A percentile compares a stretch with the other conserved stretches of the same genome.
Evolutionary conservation across 805 yeast species (phyloP).

Genomic region (Candida germanica): DNA sequence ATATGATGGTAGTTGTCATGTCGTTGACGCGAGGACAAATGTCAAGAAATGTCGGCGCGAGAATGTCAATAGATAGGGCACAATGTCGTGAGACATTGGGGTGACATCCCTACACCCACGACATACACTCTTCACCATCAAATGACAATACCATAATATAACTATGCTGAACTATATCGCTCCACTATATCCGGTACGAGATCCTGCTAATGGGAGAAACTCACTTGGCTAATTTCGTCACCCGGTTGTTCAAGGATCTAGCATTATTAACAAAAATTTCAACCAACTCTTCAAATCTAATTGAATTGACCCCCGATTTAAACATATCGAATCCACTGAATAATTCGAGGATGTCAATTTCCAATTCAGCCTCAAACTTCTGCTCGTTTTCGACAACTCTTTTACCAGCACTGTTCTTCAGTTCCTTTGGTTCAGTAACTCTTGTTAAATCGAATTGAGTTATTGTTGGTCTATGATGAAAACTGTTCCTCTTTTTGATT

Average conservation of each 20-base stretch:
- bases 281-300: slow-evolving; percentile 43
- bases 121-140: too few relatives aligned
- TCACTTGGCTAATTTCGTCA: slow-evolving; percentile 36
- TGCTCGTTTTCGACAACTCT: slow-evolving; percentile 33
- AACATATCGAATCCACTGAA: slow-evolving; percentile 41
- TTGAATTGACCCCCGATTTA: slow-evolving; percentile 34
- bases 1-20: not conserved
- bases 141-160: too few relatives aligned
- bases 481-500: slow-evolving; percentile 70
- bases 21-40: slow-evolving; percentile 2
- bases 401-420: slow-evolving; percentile 37
- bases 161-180: too few relatives aligned
- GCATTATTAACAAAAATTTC: slow-evolving; percentile 45
- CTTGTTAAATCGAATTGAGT: slow-evolving; percentile 72
- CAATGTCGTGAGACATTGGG: too few relatives aligned
- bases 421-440: slow-evolving; percentile 41
- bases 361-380: slow-evolving; percentile 39
- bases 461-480: slow-evolving; percentile 68
- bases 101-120: too few relatives aligned
- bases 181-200: too few relatives aligned
- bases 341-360: slow-evolving; percentile 37
- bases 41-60: too few relatives aligned
- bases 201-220: too few relatives aligned
- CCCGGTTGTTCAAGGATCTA: slow-evolving; percentile 41
- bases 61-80: too few relatives aligned